Conservation (phyloP, 352 stramenopile species). For the Phytopythium ostracodes region DNA sequence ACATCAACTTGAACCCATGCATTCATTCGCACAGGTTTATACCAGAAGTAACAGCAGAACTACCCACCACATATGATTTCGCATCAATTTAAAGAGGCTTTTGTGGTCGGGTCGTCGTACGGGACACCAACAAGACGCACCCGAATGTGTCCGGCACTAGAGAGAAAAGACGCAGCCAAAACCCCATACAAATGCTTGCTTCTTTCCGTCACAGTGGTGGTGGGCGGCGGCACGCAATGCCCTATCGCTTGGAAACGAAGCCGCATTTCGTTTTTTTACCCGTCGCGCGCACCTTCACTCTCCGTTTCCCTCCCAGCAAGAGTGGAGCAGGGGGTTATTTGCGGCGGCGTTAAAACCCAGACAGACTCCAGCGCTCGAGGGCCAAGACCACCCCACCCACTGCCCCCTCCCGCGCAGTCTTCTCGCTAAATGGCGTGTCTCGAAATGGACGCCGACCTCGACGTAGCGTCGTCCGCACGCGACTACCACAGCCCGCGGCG, state of each 20-base stretch:
- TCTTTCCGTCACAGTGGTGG: too few species aligned
- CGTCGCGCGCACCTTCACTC: conserved; percentile 13
- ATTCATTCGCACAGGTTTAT: not conserved
- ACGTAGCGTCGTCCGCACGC: conserved; percentile 14
- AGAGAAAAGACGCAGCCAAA: not conserved
- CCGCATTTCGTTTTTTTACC: conserved; percentile 27
- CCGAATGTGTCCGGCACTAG: not conserved
- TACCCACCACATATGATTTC: not conserved
- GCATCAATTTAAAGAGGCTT: not conserved
- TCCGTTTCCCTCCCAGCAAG: not conserved
- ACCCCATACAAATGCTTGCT: too few species aligned
- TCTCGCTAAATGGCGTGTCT: not conserved
- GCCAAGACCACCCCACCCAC: too few species aligned
- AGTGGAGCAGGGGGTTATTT: too few species aligned
- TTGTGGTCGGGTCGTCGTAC: conserved; percentile 2
- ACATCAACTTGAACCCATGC: not conserved
- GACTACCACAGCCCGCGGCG: conserved; percentile 14
- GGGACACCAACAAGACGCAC: too few species aligned
- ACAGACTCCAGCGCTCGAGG: not conserved
- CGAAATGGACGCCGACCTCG: conserved; percentile 37
- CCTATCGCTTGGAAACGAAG: too few species aligned
- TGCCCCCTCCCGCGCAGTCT: too few species aligned
- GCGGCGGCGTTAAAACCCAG: not conserved
- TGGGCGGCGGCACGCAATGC: too few species aligned
- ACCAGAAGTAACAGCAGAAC: too few species aligned